Conservation (phyloP, 768 basidiomycete species). For the Tylopilus vinaceipallidus region DNA sequence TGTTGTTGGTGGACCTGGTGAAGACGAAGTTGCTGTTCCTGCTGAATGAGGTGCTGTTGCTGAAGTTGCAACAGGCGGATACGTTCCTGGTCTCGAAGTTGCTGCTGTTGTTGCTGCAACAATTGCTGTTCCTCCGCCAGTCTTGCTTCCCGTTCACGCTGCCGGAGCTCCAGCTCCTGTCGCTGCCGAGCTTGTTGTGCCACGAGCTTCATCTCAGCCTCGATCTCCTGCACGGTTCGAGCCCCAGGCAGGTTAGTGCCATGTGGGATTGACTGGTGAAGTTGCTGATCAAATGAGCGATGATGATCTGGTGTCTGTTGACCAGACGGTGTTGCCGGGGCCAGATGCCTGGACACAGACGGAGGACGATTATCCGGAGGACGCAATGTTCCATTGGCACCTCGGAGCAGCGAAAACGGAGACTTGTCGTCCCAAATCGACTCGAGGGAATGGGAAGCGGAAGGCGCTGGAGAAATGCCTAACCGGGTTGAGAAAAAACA, state of each 20-base stretch:
- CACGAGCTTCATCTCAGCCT: slow-evolving; percentile 75
- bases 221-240: slow-evolving; percentile 78
- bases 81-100: slow-evolving; percentile 42
- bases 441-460: slow-evolving; percentile 51
- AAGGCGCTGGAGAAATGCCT: slow-evolving; percentile 37
- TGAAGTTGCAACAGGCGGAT: slow-evolving; percentile 43
- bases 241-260: slow-evolving; percentile 38
- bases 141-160: slow-evolving; percentile 44
- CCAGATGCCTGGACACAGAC: slow-evolving; percentile 23
- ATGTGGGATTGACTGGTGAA: slow-evolving; percentile 36
- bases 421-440: slow-evolving; percentile 84
- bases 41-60: slow-evolving; percentile 37
- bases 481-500: slow-evolving; percentile 11
- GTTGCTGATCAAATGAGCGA: slow-evolving; percentile 36
- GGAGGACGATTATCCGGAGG: slow-evolving; percentile 33
- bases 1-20: slow-evolving; percentile 38
- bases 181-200: slow-evolving; percentile 45
- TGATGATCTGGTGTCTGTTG: slow-evolving; percentile 34
- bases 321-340: slow-evolving; percentile 19
- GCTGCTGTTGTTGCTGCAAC: slow-evolving; percentile 37
- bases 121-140: slow-evolving; percentile 35
- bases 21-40: slow-evolving; percentile 37
- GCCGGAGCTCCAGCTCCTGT: slow-evolving; percentile 44
- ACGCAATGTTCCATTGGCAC: slow-evolving; percentile 48
- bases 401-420: slow-evolving; percentile 65